Evolutionary conservation across 345 rosid species (phyloP), one percentile per base, ranked within the genome.

Genomic region (Rhodamnia argentea): DNA sequence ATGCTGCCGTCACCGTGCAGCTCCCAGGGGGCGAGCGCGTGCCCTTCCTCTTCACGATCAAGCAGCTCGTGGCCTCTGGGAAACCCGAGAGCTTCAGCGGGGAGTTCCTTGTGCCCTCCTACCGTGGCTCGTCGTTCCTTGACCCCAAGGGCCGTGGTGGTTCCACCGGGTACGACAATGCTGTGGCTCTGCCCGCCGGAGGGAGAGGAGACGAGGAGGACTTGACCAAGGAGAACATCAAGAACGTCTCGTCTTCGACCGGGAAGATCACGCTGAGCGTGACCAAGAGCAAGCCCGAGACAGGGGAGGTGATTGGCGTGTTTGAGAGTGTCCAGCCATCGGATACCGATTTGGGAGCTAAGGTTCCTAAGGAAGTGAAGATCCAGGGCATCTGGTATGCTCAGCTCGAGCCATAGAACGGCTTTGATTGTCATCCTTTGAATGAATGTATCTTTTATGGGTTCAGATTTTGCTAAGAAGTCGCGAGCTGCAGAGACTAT

Each of bases 271-370:
- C 95, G 23, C 76, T 97, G 47, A 94, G 96, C 84, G 98, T 96
- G 20, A 93, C 97, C 56, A 89, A 92, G 91, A 95, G 89, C 90
- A 97, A 93, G 89, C 98, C 99, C 1, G 98, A 96, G 88, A 96
- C 95, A 0, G 98, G 99, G 51, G 99, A 97, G 89, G 89, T 97
- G 53, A 96, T 97, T 16, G 98, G 99, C 12, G 99, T 96, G 89
- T 97, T 97, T 52, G 99, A 97, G 94, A 97, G 99, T 85, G 1
- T 95, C 83, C 98, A 97, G 94, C 99, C 99, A n/a, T 97, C 99
- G 58, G 99, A 97, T 85, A 97, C 99, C 86, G 99, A 97, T 88
- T 84, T 97, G 93, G 99, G 99, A 13, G 99, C 99, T 29, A 97
- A 97, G 93, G 90, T 89, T 78, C 96, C 99, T 4, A 97, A 97